phyloP scores from a whole-genome alignment of 1,284 basidiomycete genomes.

The Ganoderma sinense region DNA sequence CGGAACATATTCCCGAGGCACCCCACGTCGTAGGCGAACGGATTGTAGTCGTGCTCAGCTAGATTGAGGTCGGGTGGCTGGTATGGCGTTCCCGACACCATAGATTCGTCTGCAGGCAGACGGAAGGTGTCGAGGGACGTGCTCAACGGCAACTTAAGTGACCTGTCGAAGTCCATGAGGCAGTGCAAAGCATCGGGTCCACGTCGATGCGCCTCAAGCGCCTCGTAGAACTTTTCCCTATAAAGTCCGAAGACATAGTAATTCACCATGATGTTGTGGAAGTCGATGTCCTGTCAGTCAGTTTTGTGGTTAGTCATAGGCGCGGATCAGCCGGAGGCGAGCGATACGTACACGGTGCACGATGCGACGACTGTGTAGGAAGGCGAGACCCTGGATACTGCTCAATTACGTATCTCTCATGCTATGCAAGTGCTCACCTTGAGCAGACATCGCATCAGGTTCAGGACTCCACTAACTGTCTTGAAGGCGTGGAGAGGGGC shows the following conservation, averaged over 20 bases:
- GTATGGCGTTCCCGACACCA: not conserved
- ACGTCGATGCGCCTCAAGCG: slow-evolving; percentile 7
- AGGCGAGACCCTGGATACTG: slow-evolving; percentile 5
- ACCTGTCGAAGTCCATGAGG: slow-evolving; percentile 25
- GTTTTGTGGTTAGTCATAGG: too few species aligned
- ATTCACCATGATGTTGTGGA: slow-evolving; percentile 5
- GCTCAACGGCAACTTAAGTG: slow-evolving; percentile 9
- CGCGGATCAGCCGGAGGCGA: not conserved
- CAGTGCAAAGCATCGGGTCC: slow-evolving; percentile 6
- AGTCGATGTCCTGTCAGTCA: slow-evolving; percentile 12
- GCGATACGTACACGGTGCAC: slow-evolving; percentile 11
- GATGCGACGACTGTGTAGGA: slow-evolving; percentile 12
- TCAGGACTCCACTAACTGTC: not conserved
- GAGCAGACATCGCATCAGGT: slow-evolving; percentile 6
- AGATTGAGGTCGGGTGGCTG: slow-evolving; percentile 8
- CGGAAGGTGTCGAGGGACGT: slow-evolving; percentile 14
- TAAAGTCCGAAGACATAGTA: too few species aligned
- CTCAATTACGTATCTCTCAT: not conserved
- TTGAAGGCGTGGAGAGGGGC: not conserved
- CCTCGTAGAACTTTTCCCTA: too few species aligned
- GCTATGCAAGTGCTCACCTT: not conserved
- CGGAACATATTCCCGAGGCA: slow-evolving; percentile 21
- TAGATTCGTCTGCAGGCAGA: slow-evolving; percentile 9
- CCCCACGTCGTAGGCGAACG: slow-evolving; percentile 28
- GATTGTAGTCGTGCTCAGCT: slow-evolving; percentile 23